Evolutionary conservation across 1,139 yeast genomes (phyloP), one percentile per base, ranked within the genome.

Genomic region (Diutina neorugosa): DNA sequence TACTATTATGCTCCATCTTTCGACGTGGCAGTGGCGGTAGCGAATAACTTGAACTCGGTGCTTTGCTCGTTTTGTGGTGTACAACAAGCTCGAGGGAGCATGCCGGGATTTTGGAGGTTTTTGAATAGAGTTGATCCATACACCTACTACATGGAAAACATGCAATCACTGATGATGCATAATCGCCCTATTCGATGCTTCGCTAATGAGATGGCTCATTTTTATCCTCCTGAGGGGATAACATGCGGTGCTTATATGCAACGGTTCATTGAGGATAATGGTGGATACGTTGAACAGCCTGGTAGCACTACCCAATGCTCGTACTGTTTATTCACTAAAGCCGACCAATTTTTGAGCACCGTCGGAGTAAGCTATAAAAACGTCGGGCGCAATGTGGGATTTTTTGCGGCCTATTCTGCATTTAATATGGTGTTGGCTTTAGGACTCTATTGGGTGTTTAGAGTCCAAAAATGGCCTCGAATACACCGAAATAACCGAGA

Each of bases 351-450:
- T 19, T 20, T 42, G 23, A 19, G 21, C 8, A 16, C 44, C n/a
- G n/a, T 42, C 5, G 44, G 44, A 12, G n/a, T 42, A n/a, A 12
- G n/a, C 6, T 42, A 20, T 11, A 16, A 18, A 8, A 65, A 80
- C 54, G 67, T 81, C 52, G 82, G 88, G 87, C 77, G 89, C 71
- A 82, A 84, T 61, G 55, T 83, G 55, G 90, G 90, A 16, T 70
- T 84, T 56, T 70, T 71, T 57, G 77, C 77, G 69, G 83, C 69
- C 14, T 84, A 78, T 62, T 71, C 80, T 55, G 54, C 68, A 25
- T 82, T 83, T 70, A 83, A 84, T 61, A 12, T 44, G 41, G 80
- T 23, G 54, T 54, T 16, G 20, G 43, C 43, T 2, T 1, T 40
- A 9, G 43, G 20, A 9, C 20, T 40, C 9, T 40, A 40, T 5